Base-by-base conservation (phyloP, 306 rosid genomes). In the Fragaria ananassa region DNA sequence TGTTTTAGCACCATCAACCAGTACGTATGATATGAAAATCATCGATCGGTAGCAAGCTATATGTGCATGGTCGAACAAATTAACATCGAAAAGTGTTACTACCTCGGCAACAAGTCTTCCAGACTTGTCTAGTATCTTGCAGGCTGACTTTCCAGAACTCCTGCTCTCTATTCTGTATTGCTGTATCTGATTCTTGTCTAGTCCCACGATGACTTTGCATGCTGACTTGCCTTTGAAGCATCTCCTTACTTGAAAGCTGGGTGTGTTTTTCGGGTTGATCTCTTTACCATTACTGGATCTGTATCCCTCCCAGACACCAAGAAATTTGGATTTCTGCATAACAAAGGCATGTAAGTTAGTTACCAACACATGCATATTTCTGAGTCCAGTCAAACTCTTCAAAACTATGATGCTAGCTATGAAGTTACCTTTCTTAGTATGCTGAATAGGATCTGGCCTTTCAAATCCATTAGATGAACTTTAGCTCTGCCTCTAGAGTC, bases 381-480 rank as follows among this genome's bases (percentile, higher is more conserved):
- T 46, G 31, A 51, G 63, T 71, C 3, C 54, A 10, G 4, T 50
- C 27, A 1, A 19, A 19, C 47, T 71, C 46, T 13, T 61, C 67
- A 61, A 61, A 27, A 61, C 31, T 4, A 72, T 54, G 76, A 18
- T 21, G 39, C 39, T 35, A 35, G 75, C 42, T 12, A 11, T 39
- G 29, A 68, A 25, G 7, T 27, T 77, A 88, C 97, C 95, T 83
- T 91, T 86, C 82, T 83, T 8, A 68, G 79, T 72, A 91, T 74
- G 70, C 91, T 85, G 60, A 88, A 91, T 84, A 89, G 78, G 79
- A 70, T 68, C 35, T 72, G 78, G 44, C 97, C 97, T 9, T 74
- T 79, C 72, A 54, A 79, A 79, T 91, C 94, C 97, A 91, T 91
- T 50, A 89, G 94, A 85, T 80, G 81, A 75, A 86, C 97, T 79